Evolutionary conservation across 2,329 filamentous ascomycete genomes (phyloP).

Genomic region (Xylariales sp.): DNA sequence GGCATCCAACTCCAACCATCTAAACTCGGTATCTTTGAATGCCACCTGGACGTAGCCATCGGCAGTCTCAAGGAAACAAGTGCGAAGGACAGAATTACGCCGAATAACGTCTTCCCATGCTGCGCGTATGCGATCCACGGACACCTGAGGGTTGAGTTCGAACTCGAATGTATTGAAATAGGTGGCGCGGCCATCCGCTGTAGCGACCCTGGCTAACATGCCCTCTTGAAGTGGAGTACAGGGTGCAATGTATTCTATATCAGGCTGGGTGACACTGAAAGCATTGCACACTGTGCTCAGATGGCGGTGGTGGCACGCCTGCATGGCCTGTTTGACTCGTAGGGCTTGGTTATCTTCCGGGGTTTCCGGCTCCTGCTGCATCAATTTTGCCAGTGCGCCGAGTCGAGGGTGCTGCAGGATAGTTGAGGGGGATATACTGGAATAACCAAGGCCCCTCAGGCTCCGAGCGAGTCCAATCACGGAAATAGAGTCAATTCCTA

Average conservation of each 20-base stretch:
- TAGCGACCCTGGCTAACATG: conserved; percentile 69
- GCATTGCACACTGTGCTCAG: conserved; percentile 44
- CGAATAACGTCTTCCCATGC: conserved; percentile 55
- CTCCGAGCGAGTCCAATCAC: conserved; percentile 64
- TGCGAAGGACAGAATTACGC: conserved; percentile 63
- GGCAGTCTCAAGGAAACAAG: conserved; percentile 65
- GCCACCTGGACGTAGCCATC: conserved; percentile 77
- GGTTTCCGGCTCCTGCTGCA: conserved; percentile 18
- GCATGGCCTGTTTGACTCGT: conserved; percentile 55
- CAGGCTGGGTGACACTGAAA: conserved; percentile 43
- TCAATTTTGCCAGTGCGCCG: conserved; percentile 36
- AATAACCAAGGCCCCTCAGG: conserved; percentile 60
- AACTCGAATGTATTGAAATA: conserved; percentile 80
- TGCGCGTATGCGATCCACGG: conserved; percentile 40
- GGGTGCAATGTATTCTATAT: conserved; percentile 71
- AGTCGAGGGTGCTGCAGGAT: conserved; percentile 61
- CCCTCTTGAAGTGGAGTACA: conserved; percentile 86
- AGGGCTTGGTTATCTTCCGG: conserved; percentile 23
- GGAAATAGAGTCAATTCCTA: conserved; percentile 86
- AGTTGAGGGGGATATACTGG: conserved; percentile 55
- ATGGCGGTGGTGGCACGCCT: conserved; percentile 61
- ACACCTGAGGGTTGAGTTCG: conserved; percentile 38
- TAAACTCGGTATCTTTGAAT: conserved; percentile 34
- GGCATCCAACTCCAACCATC: conserved; percentile 37
- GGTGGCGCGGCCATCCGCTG: conserved; percentile 44